Evolutionary conservation across 2,329 filamentous ascomycete genomes (phyloP).

Genomic region (Fusarium albosuccineum): DNA sequence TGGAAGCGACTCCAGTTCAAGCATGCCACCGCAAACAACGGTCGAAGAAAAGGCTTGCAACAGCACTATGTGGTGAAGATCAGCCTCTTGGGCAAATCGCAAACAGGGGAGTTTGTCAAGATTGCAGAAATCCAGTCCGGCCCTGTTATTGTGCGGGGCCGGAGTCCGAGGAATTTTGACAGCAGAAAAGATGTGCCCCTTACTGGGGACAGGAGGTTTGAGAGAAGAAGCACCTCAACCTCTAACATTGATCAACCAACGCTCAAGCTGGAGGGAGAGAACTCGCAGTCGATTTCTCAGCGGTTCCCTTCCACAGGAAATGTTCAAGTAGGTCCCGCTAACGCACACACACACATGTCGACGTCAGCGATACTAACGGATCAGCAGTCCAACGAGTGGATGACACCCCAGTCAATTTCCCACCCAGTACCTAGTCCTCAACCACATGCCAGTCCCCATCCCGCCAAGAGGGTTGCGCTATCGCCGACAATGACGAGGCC

Average conservation of each 20-base stretch:
- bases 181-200: slow-evolving; percentile 87
- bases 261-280: slow-evolving; percentile 53
- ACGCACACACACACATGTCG: neutral
- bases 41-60: slow-evolving; percentile 90
- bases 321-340: slow-evolving; percentile 49
- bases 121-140: slow-evolving; percentile 91
- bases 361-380: slow-evolving; percentile 27
- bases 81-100: slow-evolving; percentile 82
- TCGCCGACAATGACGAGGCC: slow-evolving; percentile 65
- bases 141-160: slow-evolving; percentile 93
- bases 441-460: slow-evolving; percentile 56
- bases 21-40: slow-evolving; percentile 96
- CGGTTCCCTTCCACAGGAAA: slow-evolving; percentile 51
- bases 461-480: slow-evolving; percentile 65
- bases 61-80: slow-evolving; percentile 95
- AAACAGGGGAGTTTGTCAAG: slow-evolving; percentile 73
- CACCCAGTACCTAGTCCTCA: slow-evolving; percentile 49
- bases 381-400: slow-evolving; percentile 60
- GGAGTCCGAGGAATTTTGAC: slow-evolving; percentile 94
- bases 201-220: slow-evolving; percentile 65
- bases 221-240: slow-evolving; percentile 58
- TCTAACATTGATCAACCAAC: slow-evolving; percentile 49
- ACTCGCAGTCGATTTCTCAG: slow-evolving; percentile 45
- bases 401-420: slow-evolving; percentile 54
- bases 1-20: slow-evolving; percentile 98